Conservation (phyloP, 2,329 filamentous ascomycete species). For the Verticillium tricorpus region DNA sequence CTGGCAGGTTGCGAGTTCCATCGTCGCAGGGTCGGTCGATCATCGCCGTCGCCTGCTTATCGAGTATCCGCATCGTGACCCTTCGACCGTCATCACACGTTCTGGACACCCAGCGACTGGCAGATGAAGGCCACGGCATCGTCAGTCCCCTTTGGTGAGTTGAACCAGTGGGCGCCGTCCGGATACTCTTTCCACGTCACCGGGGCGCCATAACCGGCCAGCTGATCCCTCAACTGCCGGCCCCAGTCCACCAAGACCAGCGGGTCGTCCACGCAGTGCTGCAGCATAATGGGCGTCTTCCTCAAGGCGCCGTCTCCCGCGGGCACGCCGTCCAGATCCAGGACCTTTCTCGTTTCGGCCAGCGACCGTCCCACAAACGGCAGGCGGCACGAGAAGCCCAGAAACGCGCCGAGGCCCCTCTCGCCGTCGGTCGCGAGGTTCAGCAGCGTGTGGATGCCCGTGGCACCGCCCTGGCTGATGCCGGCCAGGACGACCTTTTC, state of each 20-base stretch:
- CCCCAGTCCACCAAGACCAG: conserved; percentile 33
- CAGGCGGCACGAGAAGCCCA: conserved; percentile 32
- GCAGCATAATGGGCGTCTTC: conserved; percentile 38
- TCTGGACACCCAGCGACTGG: neutral
- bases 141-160: conserved; percentile 36
- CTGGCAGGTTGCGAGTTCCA: neutral
- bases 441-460: conserved; percentile 31
- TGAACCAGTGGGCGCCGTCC: conserved; percentile 39
- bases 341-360: conserved; percentile 22
- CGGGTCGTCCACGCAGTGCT: conserved; percentile 40
- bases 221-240: conserved; percentile 23
- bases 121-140: conserved; percentile 23
- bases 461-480: conserved; percentile 42
- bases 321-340: conserved; percentile 21
- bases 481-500: conserved; percentile 38
- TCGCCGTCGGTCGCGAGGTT: conserved; percentile 17
- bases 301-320: conserved; percentile 25
- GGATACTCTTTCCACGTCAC: conserved; percentile 37
- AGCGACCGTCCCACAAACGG: conserved; percentile 28
- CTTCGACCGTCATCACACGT: neutral
- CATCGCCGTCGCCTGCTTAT: neutral
- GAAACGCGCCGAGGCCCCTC: conserved; percentile 24
- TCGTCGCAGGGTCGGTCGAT: neutral
- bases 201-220: conserved; percentile 30
- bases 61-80: neutral